A percentile compares a stretch with the other conserved stretches of the same genome.
These are phyloP conservation scores for Skeletonema tropicum DNA, from an alignment of 108 stramenopile genomes.

Conservation along the genomic window DNA sequence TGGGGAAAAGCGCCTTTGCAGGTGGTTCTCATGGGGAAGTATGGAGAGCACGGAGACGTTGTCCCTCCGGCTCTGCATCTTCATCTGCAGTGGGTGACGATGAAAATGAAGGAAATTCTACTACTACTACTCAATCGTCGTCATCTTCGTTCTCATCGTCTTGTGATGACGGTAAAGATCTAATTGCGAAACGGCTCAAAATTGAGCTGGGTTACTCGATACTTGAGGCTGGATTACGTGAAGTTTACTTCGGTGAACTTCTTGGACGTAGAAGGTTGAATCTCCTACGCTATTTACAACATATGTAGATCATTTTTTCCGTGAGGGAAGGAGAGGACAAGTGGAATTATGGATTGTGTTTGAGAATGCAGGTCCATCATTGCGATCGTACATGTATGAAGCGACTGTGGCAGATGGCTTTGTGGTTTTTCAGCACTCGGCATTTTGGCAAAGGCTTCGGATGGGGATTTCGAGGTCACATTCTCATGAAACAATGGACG, in stretches of 20 bases:
- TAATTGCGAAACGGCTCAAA: slow-evolving; percentile 73
- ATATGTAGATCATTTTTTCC: slow-evolving; percentile 89
- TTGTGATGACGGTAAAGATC: slow-evolving; percentile 64
- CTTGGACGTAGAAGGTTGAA: slow-evolving; percentile 46
- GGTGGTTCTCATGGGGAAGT: slow-evolving; percentile 87
- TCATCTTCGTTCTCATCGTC: neutral
- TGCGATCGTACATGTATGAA: slow-evolving; percentile 76
- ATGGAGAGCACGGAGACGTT: slow-evolving; percentile 69
- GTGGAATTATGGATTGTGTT: slow-evolving; percentile 87
- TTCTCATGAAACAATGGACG: neutral
- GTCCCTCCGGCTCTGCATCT: slow-evolving; percentile 14
- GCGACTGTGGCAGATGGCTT: slow-evolving; percentile 63
- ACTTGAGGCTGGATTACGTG: slow-evolving; percentile 82
- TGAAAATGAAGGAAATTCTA: neutral
- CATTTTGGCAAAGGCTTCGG: slow-evolving; percentile 72
- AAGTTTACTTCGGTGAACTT: slow-evolving; percentile 79
- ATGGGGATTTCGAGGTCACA: slow-evolving; percentile 28
- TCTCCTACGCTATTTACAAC: slow-evolving; percentile 55
- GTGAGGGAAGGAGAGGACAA: slow-evolving; percentile 36
- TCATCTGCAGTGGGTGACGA: neutral
- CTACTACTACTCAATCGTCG: neutral
- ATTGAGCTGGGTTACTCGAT: slow-evolving; percentile 68
- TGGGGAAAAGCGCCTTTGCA: slow-evolving; percentile 66
- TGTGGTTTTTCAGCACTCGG: slow-evolving; percentile 74
- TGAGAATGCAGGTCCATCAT: slow-evolving; percentile 76